Evolutionary conservation across 257 asterid genomes (phyloP).

Genomic region (Gentiana straminea): DNA sequence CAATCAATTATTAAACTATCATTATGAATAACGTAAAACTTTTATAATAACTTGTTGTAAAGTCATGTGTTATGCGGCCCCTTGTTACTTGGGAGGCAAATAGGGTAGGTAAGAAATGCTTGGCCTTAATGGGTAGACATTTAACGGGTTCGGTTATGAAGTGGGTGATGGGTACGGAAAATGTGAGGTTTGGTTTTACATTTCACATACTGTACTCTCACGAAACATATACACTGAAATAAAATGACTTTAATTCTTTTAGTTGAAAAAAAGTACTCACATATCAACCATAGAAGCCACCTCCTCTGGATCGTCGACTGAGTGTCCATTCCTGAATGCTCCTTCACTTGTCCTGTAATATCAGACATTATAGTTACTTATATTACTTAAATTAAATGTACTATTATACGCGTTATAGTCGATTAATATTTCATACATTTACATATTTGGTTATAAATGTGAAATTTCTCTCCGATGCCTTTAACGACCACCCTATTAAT

Average conservation of each 20-base stretch:
- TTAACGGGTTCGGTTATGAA: slow-evolving; percentile 1
- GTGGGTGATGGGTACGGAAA: slow-evolving; percentile 10
- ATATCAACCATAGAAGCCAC: slow-evolving; percentile 55
- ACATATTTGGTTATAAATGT: too few species aligned
- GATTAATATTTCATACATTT: too few species aligned
- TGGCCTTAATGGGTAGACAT: slow-evolving; percentile 6
- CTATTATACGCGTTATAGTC: too few species aligned
- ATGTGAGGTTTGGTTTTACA: slow-evolving; percentile 9
- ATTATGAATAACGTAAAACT: too few species aligned
- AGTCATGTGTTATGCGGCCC: background rate
- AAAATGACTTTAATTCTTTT: too few species aligned
- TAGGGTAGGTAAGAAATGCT: slow-evolving; percentile 15
- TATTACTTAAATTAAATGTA: background rate
- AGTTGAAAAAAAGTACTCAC: slow-evolving; percentile 29
- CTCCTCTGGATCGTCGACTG: slow-evolving; percentile 66
- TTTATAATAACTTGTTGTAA: too few species aligned
- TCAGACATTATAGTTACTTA: background rate
- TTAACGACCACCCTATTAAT: too few species aligned
- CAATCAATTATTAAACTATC: too few species aligned
- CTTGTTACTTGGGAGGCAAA: background rate
- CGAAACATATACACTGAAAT: background rate
- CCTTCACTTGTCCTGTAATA: slow-evolving; percentile 34
- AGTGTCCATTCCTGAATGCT: slow-evolving; percentile 33
- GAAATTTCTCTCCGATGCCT: too few species aligned
- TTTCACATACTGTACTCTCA: slow-evolving; percentile 5